phyloP scores from a whole-genome alignment of 1,284 basidiomycete genomes.

The Phaffia rhodozyma region DNA sequence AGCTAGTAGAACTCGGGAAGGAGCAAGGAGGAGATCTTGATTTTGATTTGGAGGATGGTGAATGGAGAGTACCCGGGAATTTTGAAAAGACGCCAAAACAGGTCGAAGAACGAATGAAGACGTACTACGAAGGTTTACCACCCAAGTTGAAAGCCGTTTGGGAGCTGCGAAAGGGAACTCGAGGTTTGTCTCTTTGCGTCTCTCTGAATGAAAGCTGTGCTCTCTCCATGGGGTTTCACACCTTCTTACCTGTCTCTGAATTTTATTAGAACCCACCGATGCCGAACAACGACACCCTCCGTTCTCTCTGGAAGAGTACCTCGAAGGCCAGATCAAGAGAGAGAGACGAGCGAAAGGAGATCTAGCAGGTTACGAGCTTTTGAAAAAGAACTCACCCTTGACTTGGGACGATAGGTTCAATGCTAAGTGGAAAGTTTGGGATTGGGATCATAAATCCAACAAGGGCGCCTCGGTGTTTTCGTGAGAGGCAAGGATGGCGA shows the following conservation, averaged over 20 bases:
- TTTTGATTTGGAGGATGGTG: constrained; percentile 57
- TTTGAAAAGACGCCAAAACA: constrained; percentile 48
- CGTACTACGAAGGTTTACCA: constrained; percentile 65
- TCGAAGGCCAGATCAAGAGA: constrained; percentile 69
- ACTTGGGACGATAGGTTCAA: constrained; percentile 10
- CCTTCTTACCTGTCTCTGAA: background rate
- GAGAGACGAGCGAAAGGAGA: constrained; percentile 38
- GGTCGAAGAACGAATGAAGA: constrained; percentile 55
- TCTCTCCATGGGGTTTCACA: background rate
- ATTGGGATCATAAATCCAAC: too few species aligned
- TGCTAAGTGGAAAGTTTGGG: too few species aligned
- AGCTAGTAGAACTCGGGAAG: constrained; percentile 6
- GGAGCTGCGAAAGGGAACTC: constrained; percentile 11
- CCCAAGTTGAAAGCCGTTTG: constrained; percentile 42
- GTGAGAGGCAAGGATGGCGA: too few species aligned
- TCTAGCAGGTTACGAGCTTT: constrained; percentile 8
- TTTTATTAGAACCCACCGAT: constrained; percentile 65
- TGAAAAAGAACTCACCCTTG: constrained; percentile 3
- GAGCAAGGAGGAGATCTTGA: constrained; percentile 48
- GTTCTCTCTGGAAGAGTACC: constrained; percentile 72
- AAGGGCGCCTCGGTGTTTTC: too few species aligned
- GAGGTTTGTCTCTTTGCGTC: constrained; percentile 8
- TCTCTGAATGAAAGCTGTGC: background rate
- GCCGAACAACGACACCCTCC: constrained; percentile 71
- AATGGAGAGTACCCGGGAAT: constrained; percentile 51